Base-by-base conservation (phyloP, 129 eudicot species). In the Helichrysum umbraculigerum region DNA sequence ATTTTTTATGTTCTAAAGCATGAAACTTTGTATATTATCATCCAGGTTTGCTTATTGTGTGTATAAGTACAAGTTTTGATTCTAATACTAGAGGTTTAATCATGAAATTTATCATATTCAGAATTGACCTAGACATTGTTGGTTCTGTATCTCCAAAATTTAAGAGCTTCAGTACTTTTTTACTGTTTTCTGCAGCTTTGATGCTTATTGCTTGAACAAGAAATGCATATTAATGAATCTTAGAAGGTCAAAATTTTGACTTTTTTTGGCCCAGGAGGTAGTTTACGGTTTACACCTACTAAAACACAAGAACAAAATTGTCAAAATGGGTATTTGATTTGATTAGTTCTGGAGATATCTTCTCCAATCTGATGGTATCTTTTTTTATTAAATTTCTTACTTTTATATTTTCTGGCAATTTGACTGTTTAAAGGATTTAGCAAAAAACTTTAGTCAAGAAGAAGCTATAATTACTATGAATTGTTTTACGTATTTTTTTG, bases 381-480 rank as follows among this genome's bases (percentile, higher is more conserved):
- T 62, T 66, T 25, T 37, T 1, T 42, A 42, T 22, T 15, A n/a
- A n/a, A n/a, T 37, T 35, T n/a, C 1, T 39, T 39, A 37, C 1
- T 8, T 39, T 68, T 41, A 7, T 71, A 39, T 33, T 29, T 81
- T 52, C 35, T 73, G 73, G 30, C 20, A 67, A 74, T 68, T 57
- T 74, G 9, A 32, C 15, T 33, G 73, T 72, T 70, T 82, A 70
- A 71, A 69, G 75, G 58, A 32, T 41, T 79, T 19, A 39, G 32
- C 47, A n/a, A 60, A 34, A 56, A 57, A 59, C 85, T 82, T 82
- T 82, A 77, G 81, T 82, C 75, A 82, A 71, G 78, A 82, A 82
- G 81, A 82, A 76, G 85, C 73, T 80, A 73, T 73, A 2, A 61
- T 52, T 28, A 19, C 59, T 56, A 60, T 7, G 54, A 61, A 37